phyloP scores from a whole-genome alignment of 768 basidiomycete species.

The Amanita thiersii region DNA sequence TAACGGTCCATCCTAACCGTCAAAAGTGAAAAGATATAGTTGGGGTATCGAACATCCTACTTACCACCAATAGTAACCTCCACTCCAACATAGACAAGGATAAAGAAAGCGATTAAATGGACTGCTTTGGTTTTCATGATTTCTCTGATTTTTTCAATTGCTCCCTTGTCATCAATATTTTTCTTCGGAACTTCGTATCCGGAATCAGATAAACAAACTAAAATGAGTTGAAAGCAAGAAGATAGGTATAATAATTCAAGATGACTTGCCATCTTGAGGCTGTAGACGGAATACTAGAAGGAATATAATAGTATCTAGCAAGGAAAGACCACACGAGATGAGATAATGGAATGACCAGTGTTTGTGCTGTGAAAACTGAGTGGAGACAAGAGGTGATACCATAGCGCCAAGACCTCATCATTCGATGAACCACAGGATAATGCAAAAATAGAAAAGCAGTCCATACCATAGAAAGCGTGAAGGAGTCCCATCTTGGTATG shows the following conservation, averaged over 20 bases:
- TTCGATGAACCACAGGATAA: not conserved
- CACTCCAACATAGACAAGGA: conserved; percentile 61
- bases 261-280: conserved; percentile 52
- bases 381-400: conserved; percentile 66
- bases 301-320: conserved; percentile 46
- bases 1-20: conserved; percentile 73
- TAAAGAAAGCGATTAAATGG: conserved; percentile 56
- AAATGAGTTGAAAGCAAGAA: too few species aligned
- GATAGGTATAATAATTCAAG: too few species aligned
- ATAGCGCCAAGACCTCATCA: conserved; percentile 55
- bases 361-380: conserved; percentile 61
- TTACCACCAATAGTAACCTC: conserved; percentile 52
- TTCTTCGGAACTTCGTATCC: conserved; percentile 39
- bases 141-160: conserved; percentile 32
- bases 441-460: not conserved
- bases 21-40: too few species aligned
- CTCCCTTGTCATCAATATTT: conserved; percentile 29
- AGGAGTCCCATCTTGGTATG: conserved; percentile 63
- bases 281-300: conserved; percentile 55
- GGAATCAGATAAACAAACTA: too few species aligned
- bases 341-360: conserved; percentile 80
- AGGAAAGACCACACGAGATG: conserved; percentile 56
- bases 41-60: not conserved
- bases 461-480: conserved; percentile 56
- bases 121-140: conserved; percentile 46